Base-by-base conservation (phyloP, 1,284 basidiomycete species). In the Ustilago lituana region DNA sequence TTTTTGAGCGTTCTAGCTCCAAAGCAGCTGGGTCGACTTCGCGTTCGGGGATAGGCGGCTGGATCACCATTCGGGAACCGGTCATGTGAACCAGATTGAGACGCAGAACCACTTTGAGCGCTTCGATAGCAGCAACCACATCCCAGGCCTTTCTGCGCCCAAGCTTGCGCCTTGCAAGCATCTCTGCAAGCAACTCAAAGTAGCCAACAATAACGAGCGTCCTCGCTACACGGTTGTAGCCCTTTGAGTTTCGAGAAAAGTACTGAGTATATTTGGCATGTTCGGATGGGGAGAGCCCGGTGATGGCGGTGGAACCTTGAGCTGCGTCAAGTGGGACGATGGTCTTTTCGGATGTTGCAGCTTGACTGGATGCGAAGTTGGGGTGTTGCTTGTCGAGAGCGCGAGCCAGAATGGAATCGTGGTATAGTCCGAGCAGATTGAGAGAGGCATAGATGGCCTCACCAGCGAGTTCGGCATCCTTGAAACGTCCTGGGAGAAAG, bases 401-500 rank as follows among this genome's bases (percentile, higher is more conserved):
- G 9, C 77, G 68, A 44, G 76, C 72, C 17, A 84, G 73, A 48
- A 84, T 74, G n/a, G 80, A 80, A 64, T 84, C 83, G 64, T 84
- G 84, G 72, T 84, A 84, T 50, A 83, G 73, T 26, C 83, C 80
- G 23, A 84, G 73, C 8, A 84, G 62, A 43, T 84, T 84, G 47
- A 84, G 70, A 10, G 78, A 69, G 19, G 83, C 74, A 61, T 82
- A 84, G 37, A 84, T 74, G 44, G 68, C 74, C 51, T 76, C 74
- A 20, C 72, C 74, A 4, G 68, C 74, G 7, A 97, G 85, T 83
- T 97, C 94, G 51, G 94, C 92, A 86, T 97, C 94, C 82, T 93
- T 93, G 87, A 97, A 97, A 64, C 94, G 87, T 67, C 94, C 94
- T 19, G 94, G 94, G 22, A 97, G 86, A 74, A 97, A 90, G 91